Conservation (phyloP, 2,329 filamentous ascomycete genomes). For the Penicillium sp. region DNA sequence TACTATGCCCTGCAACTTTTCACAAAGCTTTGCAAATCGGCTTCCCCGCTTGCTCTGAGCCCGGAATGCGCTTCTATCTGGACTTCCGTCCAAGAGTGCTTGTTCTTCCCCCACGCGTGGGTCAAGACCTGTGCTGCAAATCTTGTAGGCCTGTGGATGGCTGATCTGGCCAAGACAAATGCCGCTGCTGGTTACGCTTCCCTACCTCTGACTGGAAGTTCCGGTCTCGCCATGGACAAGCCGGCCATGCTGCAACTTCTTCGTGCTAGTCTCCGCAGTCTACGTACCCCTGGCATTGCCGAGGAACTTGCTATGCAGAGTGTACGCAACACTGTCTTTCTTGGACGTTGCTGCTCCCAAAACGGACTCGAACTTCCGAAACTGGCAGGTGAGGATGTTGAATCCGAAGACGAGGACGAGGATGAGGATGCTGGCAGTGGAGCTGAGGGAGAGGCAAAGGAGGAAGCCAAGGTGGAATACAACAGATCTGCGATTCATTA, state of each 20-base stretch:
- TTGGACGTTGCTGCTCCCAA: constrained; percentile 57
- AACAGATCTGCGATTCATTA: constrained; percentile 55
- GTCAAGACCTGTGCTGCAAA: constrained; percentile 70
- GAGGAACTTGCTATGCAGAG: constrained; percentile 70
- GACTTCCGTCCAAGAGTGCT: constrained; percentile 57
- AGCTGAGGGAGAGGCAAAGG: constrained; percentile 26
- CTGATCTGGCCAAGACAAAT: constrained; percentile 63
- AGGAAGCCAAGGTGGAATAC: constrained; percentile 10
- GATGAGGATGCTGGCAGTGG: constrained; percentile 40
- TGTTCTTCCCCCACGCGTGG: constrained; percentile 62
- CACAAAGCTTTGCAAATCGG: constrained; percentile 57
- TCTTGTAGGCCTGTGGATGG: constrained; percentile 67
- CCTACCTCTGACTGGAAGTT: constrained; percentile 58
- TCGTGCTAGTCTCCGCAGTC: constrained; percentile 49
- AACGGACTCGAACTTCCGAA: constrained; percentile 45
- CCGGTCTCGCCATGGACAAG: constrained; percentile 59
- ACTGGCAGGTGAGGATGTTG: constrained; percentile 35
- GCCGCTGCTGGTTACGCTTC: constrained; percentile 45
- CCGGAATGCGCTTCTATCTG: constrained; percentile 58
- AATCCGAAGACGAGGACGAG: constrained; percentile 32
- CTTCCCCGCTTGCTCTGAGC: constrained; percentile 57
- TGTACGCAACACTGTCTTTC: constrained; percentile 72
- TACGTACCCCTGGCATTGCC: constrained; percentile 57
- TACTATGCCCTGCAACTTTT: constrained; percentile 64
- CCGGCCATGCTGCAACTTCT: constrained; percentile 55